phyloP scores from a whole-genome alignment of 2,329 filamentous ascomycete genomes.

The Colletotrichum destructivum region DNA sequence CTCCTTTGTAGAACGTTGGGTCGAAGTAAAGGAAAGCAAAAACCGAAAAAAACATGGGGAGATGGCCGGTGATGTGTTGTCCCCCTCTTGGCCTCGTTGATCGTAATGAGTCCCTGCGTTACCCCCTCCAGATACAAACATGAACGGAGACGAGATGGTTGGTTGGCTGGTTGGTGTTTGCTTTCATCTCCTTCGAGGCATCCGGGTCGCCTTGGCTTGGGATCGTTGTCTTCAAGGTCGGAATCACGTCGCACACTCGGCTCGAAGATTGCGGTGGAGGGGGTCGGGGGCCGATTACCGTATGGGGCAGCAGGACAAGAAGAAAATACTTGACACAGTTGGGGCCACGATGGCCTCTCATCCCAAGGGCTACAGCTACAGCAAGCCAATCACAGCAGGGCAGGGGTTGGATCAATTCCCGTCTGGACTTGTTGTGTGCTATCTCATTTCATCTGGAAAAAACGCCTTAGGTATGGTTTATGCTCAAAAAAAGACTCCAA shows the following conservation, averaged over 20 bases:
- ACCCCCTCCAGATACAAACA: not conserved
- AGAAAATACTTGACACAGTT: too few relatives aligned
- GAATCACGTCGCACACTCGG: not conserved
- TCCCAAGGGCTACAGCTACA: too few relatives aligned
- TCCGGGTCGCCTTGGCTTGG: not conserved
- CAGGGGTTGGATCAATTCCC: not conserved
- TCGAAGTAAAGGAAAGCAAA: not conserved
- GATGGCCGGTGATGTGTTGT: not conserved
- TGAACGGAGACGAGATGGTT: not conserved
- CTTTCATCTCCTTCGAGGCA: not conserved
- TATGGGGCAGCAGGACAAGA: not conserved
- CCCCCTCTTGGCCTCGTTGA: not conserved
- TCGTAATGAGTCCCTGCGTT: not conserved
- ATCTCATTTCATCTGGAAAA: conserved; percentile 14
- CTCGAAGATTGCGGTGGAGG: not conserved
- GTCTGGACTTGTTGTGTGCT: conserved; percentile 9
- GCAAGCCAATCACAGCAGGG: not conserved
- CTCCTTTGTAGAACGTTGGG: not conserved
- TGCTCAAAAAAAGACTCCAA: conserved; percentile 25
- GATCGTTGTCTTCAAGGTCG: not conserved
- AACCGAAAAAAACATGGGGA: too few relatives aligned
- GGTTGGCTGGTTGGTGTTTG: not conserved
- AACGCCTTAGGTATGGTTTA: conserved; percentile 20
- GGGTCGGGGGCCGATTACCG: not conserved
- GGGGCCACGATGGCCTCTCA: not conserved